These are phyloP conservation scores for Trichoderma pleuroti DNA, from an alignment of 2,329 filamentous ascomycete genomes.

Conservation along the genomic window DNA sequence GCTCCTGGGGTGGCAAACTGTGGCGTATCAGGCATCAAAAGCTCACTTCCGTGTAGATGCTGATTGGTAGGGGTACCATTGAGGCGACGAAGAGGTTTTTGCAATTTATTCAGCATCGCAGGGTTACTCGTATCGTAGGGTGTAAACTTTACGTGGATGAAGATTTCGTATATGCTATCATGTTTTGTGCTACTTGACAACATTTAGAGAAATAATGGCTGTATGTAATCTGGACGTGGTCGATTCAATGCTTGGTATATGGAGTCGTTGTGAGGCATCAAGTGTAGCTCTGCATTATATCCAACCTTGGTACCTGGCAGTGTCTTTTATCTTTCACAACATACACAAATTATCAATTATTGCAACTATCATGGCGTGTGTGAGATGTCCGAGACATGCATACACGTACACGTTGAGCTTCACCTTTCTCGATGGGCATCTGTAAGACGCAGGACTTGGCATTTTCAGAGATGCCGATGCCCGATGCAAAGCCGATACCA, in stretches of 20 bases:
- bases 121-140: not conserved
- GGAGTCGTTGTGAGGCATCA: not conserved
- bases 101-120: not conserved
- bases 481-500: not conserved
- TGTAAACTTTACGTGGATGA: not conserved
- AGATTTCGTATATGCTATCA: not conserved
- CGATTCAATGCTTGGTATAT: not conserved
- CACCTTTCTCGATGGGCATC: not conserved
- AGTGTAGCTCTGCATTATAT: not conserved
- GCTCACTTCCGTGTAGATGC: not conserved
- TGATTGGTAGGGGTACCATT: not conserved
- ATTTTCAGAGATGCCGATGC: not conserved
- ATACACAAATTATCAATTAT: not conserved
- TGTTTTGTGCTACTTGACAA: not conserved
- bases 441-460: not conserved
- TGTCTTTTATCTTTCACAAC: not conserved
- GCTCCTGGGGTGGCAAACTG: constrained; percentile 10
- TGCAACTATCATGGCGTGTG: not conserved
- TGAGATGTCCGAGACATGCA: not conserved
- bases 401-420: not conserved
- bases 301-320: not conserved
- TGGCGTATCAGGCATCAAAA: not conserved
- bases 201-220: not conserved
- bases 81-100: not conserved
- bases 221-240: not conserved